Conservation (phyloP, 164 flowering plant genomes). For the Kalanchoe fedtschenkoi region DNA sequence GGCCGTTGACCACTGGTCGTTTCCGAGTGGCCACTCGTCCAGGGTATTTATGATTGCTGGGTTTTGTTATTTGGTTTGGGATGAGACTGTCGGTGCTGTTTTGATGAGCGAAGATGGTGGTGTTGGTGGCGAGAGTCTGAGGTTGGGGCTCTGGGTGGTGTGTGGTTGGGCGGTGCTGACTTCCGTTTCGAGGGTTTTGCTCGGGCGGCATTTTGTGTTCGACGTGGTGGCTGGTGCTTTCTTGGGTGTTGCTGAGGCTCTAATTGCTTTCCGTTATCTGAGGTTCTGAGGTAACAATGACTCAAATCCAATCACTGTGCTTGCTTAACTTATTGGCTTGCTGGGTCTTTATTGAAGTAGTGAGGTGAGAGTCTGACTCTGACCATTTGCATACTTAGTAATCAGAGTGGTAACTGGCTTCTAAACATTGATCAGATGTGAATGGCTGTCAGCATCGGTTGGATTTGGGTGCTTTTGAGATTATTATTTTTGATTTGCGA, state of each 20-base stretch:
- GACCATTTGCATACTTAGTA: neutral
- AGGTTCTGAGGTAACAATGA: slow-evolving; percentile 10
- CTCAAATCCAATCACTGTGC: neutral
- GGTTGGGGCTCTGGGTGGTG: slow-evolving; percentile 13
- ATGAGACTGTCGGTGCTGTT: slow-evolving; percentile 10
- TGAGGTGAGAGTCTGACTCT: neutral
- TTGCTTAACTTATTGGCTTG: neutral
- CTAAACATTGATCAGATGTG: too few species aligned
- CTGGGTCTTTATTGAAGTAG: neutral
- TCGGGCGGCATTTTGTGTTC: slow-evolving; percentile 68
- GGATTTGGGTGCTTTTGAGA: too few species aligned
- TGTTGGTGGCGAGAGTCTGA: slow-evolving; percentile 13
- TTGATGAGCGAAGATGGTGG: neutral
- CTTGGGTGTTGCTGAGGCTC: slow-evolving; percentile 60
- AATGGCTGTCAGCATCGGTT: too few species aligned
- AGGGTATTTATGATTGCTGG: slow-evolving; percentile 61
- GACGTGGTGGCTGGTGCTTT: slow-evolving; percentile 66
- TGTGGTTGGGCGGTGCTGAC: slow-evolving; percentile 50
- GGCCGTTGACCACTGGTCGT: slow-evolving; percentile 74
- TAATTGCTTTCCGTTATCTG: slow-evolving; percentile 26
- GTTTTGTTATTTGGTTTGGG: slow-evolving; percentile 23
- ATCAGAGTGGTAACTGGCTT: neutral
- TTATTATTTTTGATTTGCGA: too few species aligned
- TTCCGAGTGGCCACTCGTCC: slow-evolving; percentile 85
- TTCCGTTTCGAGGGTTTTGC: slow-evolving; percentile 67